Base-by-base conservation (phyloP, 2,329 filamentous ascomycete genomes). In the Neonectria hederae region DNA sequence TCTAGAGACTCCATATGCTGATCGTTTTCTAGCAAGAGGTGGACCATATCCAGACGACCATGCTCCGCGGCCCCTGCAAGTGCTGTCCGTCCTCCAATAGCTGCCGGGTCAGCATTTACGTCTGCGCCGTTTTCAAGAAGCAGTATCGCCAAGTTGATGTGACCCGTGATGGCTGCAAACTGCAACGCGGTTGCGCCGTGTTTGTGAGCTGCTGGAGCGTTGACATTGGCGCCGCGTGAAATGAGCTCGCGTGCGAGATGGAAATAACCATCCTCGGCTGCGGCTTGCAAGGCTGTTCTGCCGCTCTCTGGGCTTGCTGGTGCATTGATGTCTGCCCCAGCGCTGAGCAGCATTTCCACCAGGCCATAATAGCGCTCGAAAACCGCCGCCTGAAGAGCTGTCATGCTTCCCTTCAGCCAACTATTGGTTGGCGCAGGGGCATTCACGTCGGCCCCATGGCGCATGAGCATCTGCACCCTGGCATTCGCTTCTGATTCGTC, bases 141-240 rank as follows among this genome's bases (percentile, higher is more conserved):
- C 0, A 52, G 19, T 2, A 42, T n/a, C 0, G 49, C 65, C 13
- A 61, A 51, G 0, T 52, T 28, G 2, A 70, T 32, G 17, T 69
- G 6, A 0, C 68, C 65, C 3, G 1, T 9, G 0, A 26, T 35
- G 0, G 62, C 66, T 0, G 62, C 62, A n/a, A 0, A 48, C 11
- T 62, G 61, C 1, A 70, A 46, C 1, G 67, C 56, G 0, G 66
- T 69, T 0, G 52, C 58, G 0, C 35, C 2, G 1, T 1, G 0
- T 0, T 7, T 1, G 0, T 2, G 19, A 0, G 63, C 14, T 10
- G 42, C 7, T 1, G 8, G 28, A 2, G 75, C 75, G 55, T 82
- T 76, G 14, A 82, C 59, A 14, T 81, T 64, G 7, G 79, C 80
- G 13, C 80, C 80, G 5, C 63, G 65, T 2, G 74, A 71, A 48